phyloP scores from a whole-genome alignment of 345 rosid genomes.

The Moringa oleifera region DNA sequence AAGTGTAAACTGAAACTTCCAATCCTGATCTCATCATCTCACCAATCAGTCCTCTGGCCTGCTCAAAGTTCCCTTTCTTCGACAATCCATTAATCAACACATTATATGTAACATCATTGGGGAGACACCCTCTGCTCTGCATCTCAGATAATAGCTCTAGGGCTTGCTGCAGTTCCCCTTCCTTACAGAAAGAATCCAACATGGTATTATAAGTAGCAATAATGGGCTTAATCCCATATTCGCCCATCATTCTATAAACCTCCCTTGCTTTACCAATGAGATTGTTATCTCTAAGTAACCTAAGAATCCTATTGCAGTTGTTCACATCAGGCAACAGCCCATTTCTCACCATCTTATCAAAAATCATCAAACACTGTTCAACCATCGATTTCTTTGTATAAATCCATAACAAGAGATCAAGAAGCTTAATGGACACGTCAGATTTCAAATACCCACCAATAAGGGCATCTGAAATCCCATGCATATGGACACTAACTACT shows the following conservation, averaged over 20 bases:
- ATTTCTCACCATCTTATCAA: constrained; percentile 48
- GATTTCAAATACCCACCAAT: constrained; percentile 26
- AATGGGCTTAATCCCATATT: constrained; percentile 46
- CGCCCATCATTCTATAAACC: constrained; percentile 44
- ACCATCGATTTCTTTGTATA: constrained; percentile 46
- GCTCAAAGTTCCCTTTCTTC: constrained; percentile 42
- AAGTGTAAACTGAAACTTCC: constrained; percentile 40
- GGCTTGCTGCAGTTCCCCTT: constrained; percentile 47
- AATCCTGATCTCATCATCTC: constrained; percentile 50
- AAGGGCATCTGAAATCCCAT: constrained; percentile 50
- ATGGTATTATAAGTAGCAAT: constrained; percentile 52
- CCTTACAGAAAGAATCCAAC: constrained; percentile 53
- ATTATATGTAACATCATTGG: constrained; percentile 52
- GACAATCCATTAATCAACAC: constrained; percentile 53
- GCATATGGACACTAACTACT: constrained; percentile 34
- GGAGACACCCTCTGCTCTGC: constrained; percentile 30
- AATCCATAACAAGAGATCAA: constrained; percentile 54
- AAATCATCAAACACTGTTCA: constrained; percentile 42
- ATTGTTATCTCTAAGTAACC: constrained; percentile 45
- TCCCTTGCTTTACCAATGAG: constrained; percentile 27
- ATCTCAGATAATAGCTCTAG: constrained; percentile 41
- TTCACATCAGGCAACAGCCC: constrained; percentile 54
- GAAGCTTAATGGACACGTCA: constrained; percentile 30
- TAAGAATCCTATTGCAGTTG: constrained; percentile 59
- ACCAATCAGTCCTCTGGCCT: constrained; percentile 43